phyloP scores from a whole-genome alignment of 306 rosid species.

The Alnus glutinosa region DNA sequence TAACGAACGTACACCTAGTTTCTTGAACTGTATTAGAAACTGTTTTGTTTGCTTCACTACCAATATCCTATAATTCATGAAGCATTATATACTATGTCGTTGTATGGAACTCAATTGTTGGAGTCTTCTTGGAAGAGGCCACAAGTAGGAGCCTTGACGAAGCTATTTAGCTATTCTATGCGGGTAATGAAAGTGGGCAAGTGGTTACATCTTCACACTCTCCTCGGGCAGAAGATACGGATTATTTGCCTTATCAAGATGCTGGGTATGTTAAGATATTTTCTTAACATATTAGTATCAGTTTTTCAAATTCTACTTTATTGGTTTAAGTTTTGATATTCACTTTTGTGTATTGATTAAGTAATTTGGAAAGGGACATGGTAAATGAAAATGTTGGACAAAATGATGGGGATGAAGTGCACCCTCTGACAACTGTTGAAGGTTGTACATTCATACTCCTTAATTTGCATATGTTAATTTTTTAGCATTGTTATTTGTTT shows the following conservation, averaged over 20 bases:
- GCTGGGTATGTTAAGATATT: slow-evolving; percentile 33
- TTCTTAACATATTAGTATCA: background rate
- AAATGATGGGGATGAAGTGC: slow-evolving; percentile 67
- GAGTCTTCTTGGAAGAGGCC: slow-evolving; percentile 55
- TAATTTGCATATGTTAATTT: too few species aligned
- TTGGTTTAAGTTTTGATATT: slow-evolving; percentile 9
- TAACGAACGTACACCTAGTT: too few species aligned
- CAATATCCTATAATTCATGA: background rate
- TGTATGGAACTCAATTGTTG: background rate
- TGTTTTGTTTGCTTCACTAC: background rate
- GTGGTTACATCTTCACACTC: slow-evolving; percentile 30
- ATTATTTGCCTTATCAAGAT: slow-evolving; percentile 41
- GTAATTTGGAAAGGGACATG: slow-evolving; percentile 46
- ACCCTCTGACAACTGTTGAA: too few species aligned
- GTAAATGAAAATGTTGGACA: slow-evolving; percentile 44
- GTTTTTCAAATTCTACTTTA: background rate
- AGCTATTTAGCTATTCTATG: slow-evolving; percentile 82
- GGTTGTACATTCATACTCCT: too few species aligned
- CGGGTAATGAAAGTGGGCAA: slow-evolving; percentile 66
- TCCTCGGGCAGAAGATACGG: slow-evolving; percentile 46
- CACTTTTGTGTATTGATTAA: slow-evolving; percentile 25
- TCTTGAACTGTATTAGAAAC: background rate
- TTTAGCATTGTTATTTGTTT: too few species aligned
- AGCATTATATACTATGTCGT: background rate
- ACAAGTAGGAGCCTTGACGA: slow-evolving; percentile 96